These are phyloP conservation scores for Solanum arcanum DNA, from an alignment of 257 asterid genomes.

Conservation along the genomic window DNA sequence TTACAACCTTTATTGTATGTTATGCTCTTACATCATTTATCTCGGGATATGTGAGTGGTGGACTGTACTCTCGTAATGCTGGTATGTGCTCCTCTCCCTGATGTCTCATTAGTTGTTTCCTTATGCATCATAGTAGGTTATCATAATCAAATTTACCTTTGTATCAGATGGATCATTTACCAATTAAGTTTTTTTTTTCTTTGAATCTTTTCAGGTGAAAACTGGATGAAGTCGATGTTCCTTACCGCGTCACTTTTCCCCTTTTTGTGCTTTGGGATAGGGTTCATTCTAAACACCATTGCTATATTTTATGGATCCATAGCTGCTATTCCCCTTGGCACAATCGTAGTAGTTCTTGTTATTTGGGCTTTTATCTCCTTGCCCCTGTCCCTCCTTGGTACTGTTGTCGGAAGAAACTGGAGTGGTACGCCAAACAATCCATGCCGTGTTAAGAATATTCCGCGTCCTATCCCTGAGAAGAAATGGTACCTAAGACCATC, in stretches of 20 bases:
- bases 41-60: conserved; percentile 78
- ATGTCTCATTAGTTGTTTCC: not conserved
- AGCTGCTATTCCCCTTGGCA: conserved; percentile 70
- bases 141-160: not conserved
- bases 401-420: conserved; percentile 75
- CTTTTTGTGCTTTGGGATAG: conserved; percentile 58
- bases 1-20: conserved; percentile 59
- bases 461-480: conserved; percentile 79
- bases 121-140: not conserved
- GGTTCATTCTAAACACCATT: conserved; percentile 51
- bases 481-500: conserved; percentile 73
- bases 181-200: not conserved
- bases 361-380: conserved; percentile 79
- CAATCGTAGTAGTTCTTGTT: conserved; percentile 56
- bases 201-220: conserved; percentile 45
- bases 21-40: conserved; percentile 78
- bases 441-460: conserved; percentile 78
- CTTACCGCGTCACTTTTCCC: conserved; percentile 85
- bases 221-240: conserved; percentile 69
- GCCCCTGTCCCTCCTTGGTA: conserved; percentile 76
- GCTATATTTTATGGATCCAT: conserved; percentile 74
- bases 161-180: not conserved
- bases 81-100: conserved; percentile 34
- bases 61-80: conserved; percentile 63
- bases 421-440: conserved; percentile 74